A percentile compares a stretch with the other conserved stretches of the same genome.
Evolutionary conservation across 179 eudicot genomes (phyloP).

Genomic region (Spinacia oleracea): DNA sequence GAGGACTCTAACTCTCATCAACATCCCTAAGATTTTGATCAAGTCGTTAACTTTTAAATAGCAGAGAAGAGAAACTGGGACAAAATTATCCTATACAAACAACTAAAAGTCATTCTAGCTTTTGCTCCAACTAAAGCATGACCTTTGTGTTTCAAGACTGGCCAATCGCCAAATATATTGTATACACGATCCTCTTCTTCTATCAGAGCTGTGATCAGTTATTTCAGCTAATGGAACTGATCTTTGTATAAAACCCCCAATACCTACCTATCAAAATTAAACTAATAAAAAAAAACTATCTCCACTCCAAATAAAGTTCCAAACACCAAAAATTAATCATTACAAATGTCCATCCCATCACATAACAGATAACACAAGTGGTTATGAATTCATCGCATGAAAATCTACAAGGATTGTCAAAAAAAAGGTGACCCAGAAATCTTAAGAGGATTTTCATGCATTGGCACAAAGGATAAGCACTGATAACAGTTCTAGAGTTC

Average conservation of each 20-base stretch:
- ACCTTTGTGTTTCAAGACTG: not conserved
- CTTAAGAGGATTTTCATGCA: not conserved
- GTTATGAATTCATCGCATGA: conserved; percentile 1
- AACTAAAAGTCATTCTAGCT: not conserved
- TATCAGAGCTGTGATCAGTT: not conserved
- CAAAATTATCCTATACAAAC: not conserved
- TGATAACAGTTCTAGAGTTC: not conserved
- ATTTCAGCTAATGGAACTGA: not conserved
- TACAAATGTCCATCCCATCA: conserved; percentile 1
- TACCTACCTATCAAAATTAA: no score
- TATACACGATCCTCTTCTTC: not conserved
- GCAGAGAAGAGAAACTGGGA: no score
- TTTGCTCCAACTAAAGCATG: not conserved
- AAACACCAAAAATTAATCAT: not conserved
- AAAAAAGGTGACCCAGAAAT: conserved; percentile 11
- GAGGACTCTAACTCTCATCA: not conserved
- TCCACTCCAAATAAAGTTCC: not conserved
- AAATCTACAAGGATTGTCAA: not conserved
- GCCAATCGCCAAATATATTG: not conserved
- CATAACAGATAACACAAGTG: no score
- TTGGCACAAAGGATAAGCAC: conserved; percentile 12
- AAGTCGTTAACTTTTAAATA: no score
- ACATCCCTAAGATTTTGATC: no score
- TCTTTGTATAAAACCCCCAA: not conserved
- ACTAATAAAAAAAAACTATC: not conserved